A percentile compares a stretch with the other conserved stretches of the same genome.
Evolutionary conservation across 208 protist species (phyloP).

Genomic region (Wallacemonas rigidus): DNA sequence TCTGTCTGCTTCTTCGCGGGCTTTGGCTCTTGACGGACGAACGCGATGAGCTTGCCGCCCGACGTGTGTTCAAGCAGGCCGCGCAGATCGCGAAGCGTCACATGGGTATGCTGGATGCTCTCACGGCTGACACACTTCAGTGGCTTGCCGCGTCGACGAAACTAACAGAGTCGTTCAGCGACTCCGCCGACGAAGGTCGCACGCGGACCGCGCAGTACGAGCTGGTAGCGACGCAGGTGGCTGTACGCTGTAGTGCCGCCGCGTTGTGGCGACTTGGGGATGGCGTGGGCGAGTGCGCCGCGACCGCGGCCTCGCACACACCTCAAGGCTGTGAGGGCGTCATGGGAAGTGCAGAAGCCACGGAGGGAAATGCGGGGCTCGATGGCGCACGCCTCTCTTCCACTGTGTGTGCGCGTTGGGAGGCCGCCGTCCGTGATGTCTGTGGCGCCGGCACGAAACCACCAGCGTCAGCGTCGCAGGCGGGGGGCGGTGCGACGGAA

Average conservation of each 20-base stretch:
- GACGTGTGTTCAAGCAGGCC: constrained; percentile 34
- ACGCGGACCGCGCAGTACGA: background rate
- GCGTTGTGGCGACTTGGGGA: constrained; percentile 23
- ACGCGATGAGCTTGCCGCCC: constrained; percentile 45
- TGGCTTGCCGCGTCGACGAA: constrained; percentile 15
- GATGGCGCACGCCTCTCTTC: background rate
- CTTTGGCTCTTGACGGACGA: constrained; percentile 36
- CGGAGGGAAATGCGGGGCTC: too few species aligned
- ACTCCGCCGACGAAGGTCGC: background rate
- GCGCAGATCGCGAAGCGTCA: constrained; percentile 29
- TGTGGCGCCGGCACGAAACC: background rate
- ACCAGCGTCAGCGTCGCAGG: too few species aligned
- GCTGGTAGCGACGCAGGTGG: constrained; percentile 31
- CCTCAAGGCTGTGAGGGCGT: background rate
- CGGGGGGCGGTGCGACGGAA: background rate
- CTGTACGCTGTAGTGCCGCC: constrained; percentile 32
- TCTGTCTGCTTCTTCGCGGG: constrained; percentile 50
- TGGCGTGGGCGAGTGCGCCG: background rate
- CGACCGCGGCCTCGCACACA: background rate
- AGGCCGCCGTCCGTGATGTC: background rate
- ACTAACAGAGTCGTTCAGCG: background rate
- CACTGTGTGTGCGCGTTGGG: background rate
- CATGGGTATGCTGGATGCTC: constrained; percentile 36
- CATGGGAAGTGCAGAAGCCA: background rate
- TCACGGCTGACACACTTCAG: constrained; percentile 38